Conservation (phyloP, 2,329 filamentous ascomycete species). For the Pseudomassariella vexata region DNA sequence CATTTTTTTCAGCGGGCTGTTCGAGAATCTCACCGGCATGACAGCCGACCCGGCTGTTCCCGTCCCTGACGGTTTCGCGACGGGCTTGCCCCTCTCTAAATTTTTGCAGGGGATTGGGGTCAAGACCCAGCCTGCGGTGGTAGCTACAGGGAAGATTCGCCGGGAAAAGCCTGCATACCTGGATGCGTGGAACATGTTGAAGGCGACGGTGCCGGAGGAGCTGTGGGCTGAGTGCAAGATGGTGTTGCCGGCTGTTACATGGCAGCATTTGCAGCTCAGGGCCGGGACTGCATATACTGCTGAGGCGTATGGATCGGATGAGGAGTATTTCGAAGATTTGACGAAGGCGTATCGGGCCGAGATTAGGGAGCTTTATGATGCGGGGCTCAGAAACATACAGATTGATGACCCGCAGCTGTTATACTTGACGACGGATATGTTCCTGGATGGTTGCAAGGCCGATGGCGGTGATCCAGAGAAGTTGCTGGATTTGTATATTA, state of each 20-base stretch:
- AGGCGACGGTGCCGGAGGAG: slow-evolving; percentile 38
- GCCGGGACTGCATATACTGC: slow-evolving; percentile 41
- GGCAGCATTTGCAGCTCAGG: slow-evolving; percentile 59
- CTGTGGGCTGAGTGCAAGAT: slow-evolving; percentile 58
- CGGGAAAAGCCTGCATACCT: slow-evolving; percentile 34
- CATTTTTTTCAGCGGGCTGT: slow-evolving; percentile 43
- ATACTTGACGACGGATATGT: slow-evolving; percentile 53
- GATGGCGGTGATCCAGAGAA: slow-evolving; percentile 44
- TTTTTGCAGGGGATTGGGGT: slow-evolving; percentile 27
- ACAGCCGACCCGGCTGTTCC: slow-evolving; percentile 50
- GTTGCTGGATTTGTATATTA: slow-evolving; percentile 54
- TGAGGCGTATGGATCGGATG: slow-evolving; percentile 42
- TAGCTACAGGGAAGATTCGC: slow-evolving; percentile 29
- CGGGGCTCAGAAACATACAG: slow-evolving; percentile 47
- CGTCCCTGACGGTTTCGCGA: slow-evolving; percentile 57
- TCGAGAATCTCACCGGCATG: slow-evolving; percentile 45
- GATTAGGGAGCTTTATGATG: slow-evolving; percentile 44
- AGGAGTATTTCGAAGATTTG: slow-evolving; percentile 49
- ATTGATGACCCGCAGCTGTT: slow-evolving; percentile 50
- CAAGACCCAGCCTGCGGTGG: slow-evolving; percentile 27
- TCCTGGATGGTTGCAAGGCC: slow-evolving; percentile 51
- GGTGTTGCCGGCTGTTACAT: slow-evolving; percentile 55
- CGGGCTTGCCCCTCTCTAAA: slow-evolving; percentile 33
- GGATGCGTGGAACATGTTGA: slow-evolving; percentile 31
- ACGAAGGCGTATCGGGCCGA: slow-evolving; percentile 47